Conservation (phyloP, 140 eudicot genomes). For the Erigeron philadelphicus region DNA sequence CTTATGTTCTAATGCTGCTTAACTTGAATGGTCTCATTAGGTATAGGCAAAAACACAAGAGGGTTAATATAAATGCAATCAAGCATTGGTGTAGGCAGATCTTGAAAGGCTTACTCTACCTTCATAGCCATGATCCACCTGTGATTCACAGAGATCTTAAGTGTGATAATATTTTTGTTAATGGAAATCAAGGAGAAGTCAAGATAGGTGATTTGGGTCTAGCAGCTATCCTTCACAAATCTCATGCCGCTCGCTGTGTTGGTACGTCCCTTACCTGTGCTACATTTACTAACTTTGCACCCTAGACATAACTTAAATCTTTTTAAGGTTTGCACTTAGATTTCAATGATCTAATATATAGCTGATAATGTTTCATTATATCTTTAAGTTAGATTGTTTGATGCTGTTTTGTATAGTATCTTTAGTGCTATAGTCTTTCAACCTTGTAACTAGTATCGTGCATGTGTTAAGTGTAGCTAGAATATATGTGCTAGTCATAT, state of each 20-base stretch:
- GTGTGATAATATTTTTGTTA: conserved; percentile 69
- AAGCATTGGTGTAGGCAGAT: conserved; percentile 86
- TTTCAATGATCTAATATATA: no score
- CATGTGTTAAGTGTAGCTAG: not conserved
- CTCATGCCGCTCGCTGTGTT: conserved; percentile 72
- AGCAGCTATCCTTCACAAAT: conserved; percentile 67
- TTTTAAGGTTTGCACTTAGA: no score
- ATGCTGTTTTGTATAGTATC: no score
- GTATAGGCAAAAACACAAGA: conserved; percentile 71
- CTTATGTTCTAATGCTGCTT: no score
- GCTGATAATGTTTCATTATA: no score
- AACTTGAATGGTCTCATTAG: conserved; percentile 26
- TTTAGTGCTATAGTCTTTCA: not conserved
- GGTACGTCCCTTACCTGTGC: conserved; percentile 37
- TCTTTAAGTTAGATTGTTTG: no score
- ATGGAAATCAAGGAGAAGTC: conserved; percentile 72
- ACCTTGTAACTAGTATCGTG: not conserved
- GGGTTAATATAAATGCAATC: conserved; percentile 60
- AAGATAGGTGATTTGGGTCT: conserved; percentile 88
- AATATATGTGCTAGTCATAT: not conserved
- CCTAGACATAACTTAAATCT: no score
- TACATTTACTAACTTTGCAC: not conserved
- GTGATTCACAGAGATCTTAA: conserved; percentile 73
- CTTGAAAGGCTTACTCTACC: conserved; percentile 60
- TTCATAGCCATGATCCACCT: conserved; percentile 71